These are phyloP conservation scores for Beta vulgaris DNA, from an alignment of 148 eudicot genomes.

Conservation along the genomic window DNA sequence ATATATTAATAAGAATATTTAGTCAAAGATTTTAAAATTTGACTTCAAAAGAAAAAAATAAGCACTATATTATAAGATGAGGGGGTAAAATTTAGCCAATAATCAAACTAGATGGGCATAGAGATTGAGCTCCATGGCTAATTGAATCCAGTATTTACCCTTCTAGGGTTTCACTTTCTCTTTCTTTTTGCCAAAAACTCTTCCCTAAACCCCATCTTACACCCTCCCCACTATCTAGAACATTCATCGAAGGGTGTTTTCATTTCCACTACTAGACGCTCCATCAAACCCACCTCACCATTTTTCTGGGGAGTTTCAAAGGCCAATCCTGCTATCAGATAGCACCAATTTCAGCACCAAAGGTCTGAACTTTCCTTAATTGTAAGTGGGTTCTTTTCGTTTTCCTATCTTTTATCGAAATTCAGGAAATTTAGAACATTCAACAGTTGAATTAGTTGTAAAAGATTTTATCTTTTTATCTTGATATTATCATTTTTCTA, in stretches of 20 bases:
- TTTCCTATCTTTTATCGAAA: background rate
- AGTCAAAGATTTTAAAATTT: too few species aligned
- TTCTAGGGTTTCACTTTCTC: constrained; percentile 25
- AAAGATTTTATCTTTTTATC: constrained; percentile 21
- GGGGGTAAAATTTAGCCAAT: too few species aligned
- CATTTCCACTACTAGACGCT: constrained; percentile 1
- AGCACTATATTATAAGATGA: too few species aligned
- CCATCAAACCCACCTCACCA: constrained; percentile 11
- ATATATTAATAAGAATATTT: too few species aligned
- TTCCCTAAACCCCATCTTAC: constrained; percentile 25
- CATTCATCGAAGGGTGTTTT: constrained; percentile 6
- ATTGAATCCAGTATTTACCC: background rate
- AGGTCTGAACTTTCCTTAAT: constrained; percentile 19
- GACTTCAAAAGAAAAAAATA: too few species aligned
- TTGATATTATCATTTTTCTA: constrained; percentile 8
- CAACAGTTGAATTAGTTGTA: constrained; percentile 7
- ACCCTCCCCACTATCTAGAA: constrained; percentile 16
- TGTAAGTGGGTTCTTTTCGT: constrained; percentile 23
- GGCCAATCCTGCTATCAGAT: constrained; percentile 1
- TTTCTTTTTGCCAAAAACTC: background rate
- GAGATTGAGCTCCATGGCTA: constrained; percentile 2
- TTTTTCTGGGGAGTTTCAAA: background rate
- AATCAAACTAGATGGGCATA: too few species aligned
- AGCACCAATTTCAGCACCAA: constrained; percentile 6
- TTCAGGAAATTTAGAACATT: background rate